Percentiles rank a stretch among this genome's conserved stretches.
phyloP scores from a whole-genome alignment of 192 early-diverging fungal genomes.

The Coemansia sp. region DNA sequence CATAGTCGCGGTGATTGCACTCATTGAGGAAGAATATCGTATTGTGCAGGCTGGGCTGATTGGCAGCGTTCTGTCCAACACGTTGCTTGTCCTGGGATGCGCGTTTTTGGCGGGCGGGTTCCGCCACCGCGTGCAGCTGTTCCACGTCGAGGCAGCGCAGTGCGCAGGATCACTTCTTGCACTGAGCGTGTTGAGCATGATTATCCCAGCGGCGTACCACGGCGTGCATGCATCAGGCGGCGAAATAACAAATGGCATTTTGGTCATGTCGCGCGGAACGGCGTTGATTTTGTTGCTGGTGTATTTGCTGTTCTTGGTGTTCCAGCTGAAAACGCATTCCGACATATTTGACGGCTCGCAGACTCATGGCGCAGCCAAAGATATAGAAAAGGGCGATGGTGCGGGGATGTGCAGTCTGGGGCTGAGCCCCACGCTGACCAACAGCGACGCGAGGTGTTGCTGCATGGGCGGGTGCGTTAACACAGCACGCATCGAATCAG shows the following conservation, averaged over 20 bases:
- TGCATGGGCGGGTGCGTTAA: neutral
- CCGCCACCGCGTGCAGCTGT: conserved; percentile 63
- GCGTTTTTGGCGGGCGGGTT: conserved; percentile 85
- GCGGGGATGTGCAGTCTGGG: neutral
- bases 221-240: conserved; percentile 52
- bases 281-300: conserved; percentile 69
- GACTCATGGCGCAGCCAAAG: neutral
- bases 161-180: conserved; percentile 67
- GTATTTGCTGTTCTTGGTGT: conserved; percentile 71
- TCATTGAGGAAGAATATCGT: conserved; percentile 61
- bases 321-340: conserved; percentile 85
- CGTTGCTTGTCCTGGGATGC: conserved; percentile 84
- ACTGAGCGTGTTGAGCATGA: conserved; percentile 63
- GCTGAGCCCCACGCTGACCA: conserved; percentile 9
- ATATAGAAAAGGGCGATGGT: neutral
- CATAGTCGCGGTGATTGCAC: conserved; percentile 59
- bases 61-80: conserved; percentile 89
- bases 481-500: neutral
- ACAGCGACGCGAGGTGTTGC: neutral
- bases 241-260: conserved; percentile 55
- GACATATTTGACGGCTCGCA: conserved; percentile 51
- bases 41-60: conserved; percentile 78
- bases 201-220: conserved; percentile 71
- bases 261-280: conserved; percentile 65
- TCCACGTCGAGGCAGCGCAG: conserved; percentile 71